A percentile compares a stretch with the other conserved stretches of the same genome.
These are phyloP conservation scores for Platanthera zijinensis DNA, from an alignment of 106 monocot genomes.

Conservation along the genomic window DNA sequence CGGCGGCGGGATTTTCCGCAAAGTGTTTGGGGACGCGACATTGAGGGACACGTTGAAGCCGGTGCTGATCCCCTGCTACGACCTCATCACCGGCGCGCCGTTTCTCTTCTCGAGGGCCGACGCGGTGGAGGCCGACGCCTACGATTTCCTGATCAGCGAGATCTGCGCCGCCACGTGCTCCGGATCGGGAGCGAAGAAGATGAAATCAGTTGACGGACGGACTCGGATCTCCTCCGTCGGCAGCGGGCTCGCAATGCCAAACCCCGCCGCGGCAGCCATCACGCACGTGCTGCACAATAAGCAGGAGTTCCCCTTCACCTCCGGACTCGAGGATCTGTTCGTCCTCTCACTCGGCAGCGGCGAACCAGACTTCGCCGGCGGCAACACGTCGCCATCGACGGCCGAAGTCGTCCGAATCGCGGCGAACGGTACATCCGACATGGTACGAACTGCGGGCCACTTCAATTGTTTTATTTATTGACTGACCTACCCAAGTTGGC, in stretches of 20 bases:
- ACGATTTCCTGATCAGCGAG: constrained; percentile 46
- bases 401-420: constrained; percentile 53
- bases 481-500: neutral
- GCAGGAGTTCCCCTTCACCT: constrained; percentile 59
- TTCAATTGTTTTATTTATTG: neutral
- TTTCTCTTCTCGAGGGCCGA: constrained; percentile 78
- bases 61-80: constrained; percentile 71
- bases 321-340: constrained; percentile 51
- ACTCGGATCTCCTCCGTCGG: constrained; percentile 28
- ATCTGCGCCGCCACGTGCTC: constrained; percentile 51
- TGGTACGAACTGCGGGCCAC: constrained; percentile 21
- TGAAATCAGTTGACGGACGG: constrained; percentile 32
- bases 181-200: neutral
- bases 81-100: constrained; percentile 48
- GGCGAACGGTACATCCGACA: constrained; percentile 44
- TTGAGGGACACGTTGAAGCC: constrained; percentile 58
- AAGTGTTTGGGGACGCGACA: constrained; percentile 40
- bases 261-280: constrained; percentile 55
- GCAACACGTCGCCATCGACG: neutral
- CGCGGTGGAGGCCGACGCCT: constrained; percentile 51
- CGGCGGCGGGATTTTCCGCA: neutral
- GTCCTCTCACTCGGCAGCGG: constrained; percentile 53
- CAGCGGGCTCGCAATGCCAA: constrained; percentile 39
- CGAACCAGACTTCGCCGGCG: neutral
- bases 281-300: constrained; percentile 79